Base-by-base conservation (phyloP, 169 alveolate species). In the Theileria orientalis region DNA sequence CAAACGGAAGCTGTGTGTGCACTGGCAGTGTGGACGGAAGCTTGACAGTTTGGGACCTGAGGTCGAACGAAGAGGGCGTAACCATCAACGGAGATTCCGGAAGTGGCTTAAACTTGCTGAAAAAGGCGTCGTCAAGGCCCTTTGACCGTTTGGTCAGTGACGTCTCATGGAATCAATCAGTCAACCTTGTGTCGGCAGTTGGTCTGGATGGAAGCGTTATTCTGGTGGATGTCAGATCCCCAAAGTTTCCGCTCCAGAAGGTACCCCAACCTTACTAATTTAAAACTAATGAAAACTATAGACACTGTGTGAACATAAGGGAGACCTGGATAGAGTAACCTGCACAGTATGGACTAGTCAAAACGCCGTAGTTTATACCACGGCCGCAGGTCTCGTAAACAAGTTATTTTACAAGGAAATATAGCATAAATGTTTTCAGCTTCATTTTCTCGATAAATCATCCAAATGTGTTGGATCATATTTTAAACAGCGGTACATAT, bases 11-110 rank as follows among this genome's bases (percentile, higher is more conserved):
- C 16, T 52, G 41, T 19, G 30, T 71, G 2, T 79, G 52, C 83
- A 79, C 83, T n/a, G 87, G 87, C 7, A 72, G 54, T 30, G 54
- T 52, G 23, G 76, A 56, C 29, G 87, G 87, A 27, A 67, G 76
- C 3, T 11, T 79, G 14, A 56, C 74, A 41, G 61, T 79, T 30
- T 79, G 82, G 83, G 83, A 79, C 21, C 51, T 79, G 13, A 51
- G 83, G 37, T 30, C 61, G 42, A 63, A 76, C n/a, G 59, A 64
- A 9, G 42, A 74, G 29, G 60, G 23, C 8, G 59, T 63, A 5
- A 41, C 9, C 40, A 54, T 40, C 52, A 25, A 13, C 41, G 23
- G 33, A 71, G 69, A 13, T 0, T 1, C 41, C 32, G 70, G 37
- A 27, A 23, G 19, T 16, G 59, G 33, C 21, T 14, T 11, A 69